Conservation (phyloP, 2,329 filamentous ascomycete species). For the Seiridium cupressi region DNA sequence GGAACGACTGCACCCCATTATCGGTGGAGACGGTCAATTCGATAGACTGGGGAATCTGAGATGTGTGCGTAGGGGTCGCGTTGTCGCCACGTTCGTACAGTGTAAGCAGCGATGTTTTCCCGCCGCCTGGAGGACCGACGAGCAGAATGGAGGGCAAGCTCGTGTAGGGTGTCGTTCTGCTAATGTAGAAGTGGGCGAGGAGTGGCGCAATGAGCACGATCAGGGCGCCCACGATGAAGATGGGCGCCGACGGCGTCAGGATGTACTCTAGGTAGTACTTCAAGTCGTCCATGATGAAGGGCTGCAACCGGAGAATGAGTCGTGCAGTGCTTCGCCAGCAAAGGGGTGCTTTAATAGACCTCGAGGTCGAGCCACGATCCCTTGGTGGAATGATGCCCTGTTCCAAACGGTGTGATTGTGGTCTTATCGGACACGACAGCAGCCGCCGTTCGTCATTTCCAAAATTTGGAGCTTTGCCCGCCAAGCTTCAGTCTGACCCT, state of each 20-base stretch:
- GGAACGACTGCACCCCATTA: slow-evolving; percentile 44
- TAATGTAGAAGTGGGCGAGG: slow-evolving; percentile 73
- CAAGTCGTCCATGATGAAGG: slow-evolving; percentile 34
- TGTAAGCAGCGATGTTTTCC: slow-evolving; percentile 87
- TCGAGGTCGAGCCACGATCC: neutral
- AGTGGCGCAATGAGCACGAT: slow-evolving; percentile 73
- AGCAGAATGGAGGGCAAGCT: slow-evolving; percentile 76
- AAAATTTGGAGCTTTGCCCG: neutral
- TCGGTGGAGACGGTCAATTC: slow-evolving; percentile 52
- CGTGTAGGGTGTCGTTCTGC: slow-evolving; percentile 64
- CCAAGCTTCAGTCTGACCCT: neutral
- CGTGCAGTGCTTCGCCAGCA: too few species aligned
- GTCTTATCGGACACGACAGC: slow-evolving; percentile 8
- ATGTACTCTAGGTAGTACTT: slow-evolving; percentile 47
- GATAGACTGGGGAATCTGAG: slow-evolving; percentile 47
- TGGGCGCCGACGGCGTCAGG: slow-evolving; percentile 57
- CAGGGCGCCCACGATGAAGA: slow-evolving; percentile 67
- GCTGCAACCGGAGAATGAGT: neutral
- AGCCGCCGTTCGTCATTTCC: neutral
- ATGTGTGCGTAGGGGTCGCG: slow-evolving; percentile 51
- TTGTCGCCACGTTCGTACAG: slow-evolving; percentile 59
- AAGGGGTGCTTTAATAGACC: neutral
- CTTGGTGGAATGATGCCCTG: neutral
- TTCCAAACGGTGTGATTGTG: slow-evolving; percentile 6
- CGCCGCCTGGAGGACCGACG: slow-evolving; percentile 75